A percentile compares a stretch with the other conserved stretches of the same genome.
Conservation (phyloP, 768 basidiomycete genomes). For the Lyophyllum shimeji region DNA sequence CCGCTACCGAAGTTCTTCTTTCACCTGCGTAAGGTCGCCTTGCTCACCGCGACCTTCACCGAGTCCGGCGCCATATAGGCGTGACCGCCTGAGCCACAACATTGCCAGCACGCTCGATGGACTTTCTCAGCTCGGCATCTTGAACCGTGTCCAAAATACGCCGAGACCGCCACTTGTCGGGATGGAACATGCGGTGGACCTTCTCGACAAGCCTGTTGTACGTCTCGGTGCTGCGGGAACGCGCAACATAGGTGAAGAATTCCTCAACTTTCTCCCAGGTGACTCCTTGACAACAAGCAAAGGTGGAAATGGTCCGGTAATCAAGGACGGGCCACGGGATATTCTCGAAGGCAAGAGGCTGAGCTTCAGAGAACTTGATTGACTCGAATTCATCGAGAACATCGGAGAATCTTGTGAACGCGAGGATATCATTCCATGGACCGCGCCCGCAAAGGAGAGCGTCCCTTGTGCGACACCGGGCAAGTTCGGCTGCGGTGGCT, state of each 20-base stretch:
- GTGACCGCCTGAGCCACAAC: constrained; percentile 60
- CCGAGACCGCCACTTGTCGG: constrained; percentile 56
- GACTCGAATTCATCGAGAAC: constrained; percentile 12
- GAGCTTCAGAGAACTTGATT: constrained; percentile 20
- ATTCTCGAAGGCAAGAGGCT: neutral
- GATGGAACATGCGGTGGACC: constrained; percentile 56
- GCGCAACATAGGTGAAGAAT: constrained; percentile 45
- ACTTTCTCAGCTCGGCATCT: constrained; percentile 40
- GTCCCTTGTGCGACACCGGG: constrained; percentile 15
- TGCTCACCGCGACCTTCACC: no score
- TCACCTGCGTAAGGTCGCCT: no score
- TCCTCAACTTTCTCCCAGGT: constrained; percentile 53
- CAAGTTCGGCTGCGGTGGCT: constrained; percentile 1
- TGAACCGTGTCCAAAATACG: constrained; percentile 42
- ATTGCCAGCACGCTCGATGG: constrained; percentile 50
- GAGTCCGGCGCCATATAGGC: constrained; percentile 46
- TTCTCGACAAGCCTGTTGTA: constrained; percentile 51
- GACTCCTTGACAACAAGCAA: neutral
- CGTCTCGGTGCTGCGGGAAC: constrained; percentile 38
- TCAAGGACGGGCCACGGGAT: constrained; percentile 7
- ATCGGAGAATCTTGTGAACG: constrained; percentile 5
- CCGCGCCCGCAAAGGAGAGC: neutral
- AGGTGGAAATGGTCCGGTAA: neutral
- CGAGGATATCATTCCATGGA: neutral
- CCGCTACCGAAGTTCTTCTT: no score